These are phyloP conservation scores for Phytopythium montanum DNA, from an alignment of 352 stramenopile genomes.

Conservation along the genomic window DNA sequence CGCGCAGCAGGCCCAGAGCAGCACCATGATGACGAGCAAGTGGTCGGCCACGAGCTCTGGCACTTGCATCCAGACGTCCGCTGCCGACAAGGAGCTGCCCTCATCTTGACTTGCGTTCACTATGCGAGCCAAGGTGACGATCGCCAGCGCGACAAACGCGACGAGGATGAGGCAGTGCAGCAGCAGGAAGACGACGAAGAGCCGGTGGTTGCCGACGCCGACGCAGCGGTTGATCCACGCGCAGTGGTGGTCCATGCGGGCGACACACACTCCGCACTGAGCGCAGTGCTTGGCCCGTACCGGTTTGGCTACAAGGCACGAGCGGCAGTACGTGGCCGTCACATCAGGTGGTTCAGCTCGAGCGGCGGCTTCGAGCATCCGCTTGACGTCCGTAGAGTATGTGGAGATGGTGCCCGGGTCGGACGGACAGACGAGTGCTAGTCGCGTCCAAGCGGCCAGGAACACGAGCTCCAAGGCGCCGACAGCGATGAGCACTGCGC, in stretches of 20 bases:
- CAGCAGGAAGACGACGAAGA: constrained; percentile 76
- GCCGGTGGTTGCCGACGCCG: constrained; percentile 71
- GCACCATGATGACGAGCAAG: constrained; percentile 56
- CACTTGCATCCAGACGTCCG: constrained; percentile 63
- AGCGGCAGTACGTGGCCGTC: constrained; percentile 54
- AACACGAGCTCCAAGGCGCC: constrained; percentile 43
- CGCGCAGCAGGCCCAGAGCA: constrained; percentile 48
- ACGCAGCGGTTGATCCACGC: constrained; percentile 86
- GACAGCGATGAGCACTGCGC: constrained; percentile 23
- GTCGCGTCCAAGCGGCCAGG: constrained; percentile 38
- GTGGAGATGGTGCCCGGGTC: constrained; percentile 55
- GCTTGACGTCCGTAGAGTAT: constrained; percentile 45
- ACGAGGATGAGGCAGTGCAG: constrained; percentile 53
- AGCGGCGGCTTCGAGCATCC: constrained; percentile 45
- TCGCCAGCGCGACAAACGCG: constrained; percentile 40
- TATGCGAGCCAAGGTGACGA: constrained; percentile 32
- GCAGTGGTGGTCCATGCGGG: constrained; percentile 86
- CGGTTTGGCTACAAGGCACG: constrained; percentile 65
- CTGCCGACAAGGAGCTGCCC: constrained; percentile 25
- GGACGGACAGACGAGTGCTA: constrained; percentile 53
- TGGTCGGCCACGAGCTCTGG: constrained; percentile 45
- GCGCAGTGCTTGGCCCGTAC: constrained; percentile 82
- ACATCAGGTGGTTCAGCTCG: constrained; percentile 34
- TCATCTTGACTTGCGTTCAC: constrained; percentile 13
- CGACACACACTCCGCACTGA: constrained; percentile 73